A percentile compares a stretch with the other conserved stretches of the same genome.
phyloP scores from a whole-genome alignment of 371 early-diverging fungal genomes.

The Rhizopus microsporus region DNA sequence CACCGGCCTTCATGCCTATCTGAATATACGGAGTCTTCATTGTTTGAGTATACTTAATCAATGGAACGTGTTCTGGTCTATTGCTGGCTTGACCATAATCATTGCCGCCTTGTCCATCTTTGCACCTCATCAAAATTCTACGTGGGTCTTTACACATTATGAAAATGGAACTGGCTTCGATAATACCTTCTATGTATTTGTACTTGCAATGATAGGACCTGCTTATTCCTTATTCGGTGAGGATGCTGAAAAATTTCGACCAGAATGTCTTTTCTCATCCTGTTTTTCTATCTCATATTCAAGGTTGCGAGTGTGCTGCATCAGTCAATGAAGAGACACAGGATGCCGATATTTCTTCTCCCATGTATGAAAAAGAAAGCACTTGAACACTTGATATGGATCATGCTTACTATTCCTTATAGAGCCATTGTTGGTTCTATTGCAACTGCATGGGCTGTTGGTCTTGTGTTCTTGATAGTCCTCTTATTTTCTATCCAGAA shows the following conservation, averaged over 20 bases:
- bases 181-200: slow-evolving; percentile 37
- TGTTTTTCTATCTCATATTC: not conserved
- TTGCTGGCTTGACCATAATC: slow-evolving; percentile 35
- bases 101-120: slow-evolving; percentile 23
- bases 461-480: slow-evolving; percentile 33
- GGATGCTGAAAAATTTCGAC: not conserved
- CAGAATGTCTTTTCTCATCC: not conserved
- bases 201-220: slow-evolving; percentile 47
- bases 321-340: slow-evolving; percentile 48
- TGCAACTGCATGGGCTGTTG: slow-evolving; percentile 41
- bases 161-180: slow-evolving; percentile 47
- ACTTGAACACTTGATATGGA: not conserved
- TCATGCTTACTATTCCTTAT: not conserved
- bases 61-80: slow-evolving; percentile 49
- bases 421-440: slow-evolving; percentile 48
- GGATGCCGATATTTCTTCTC: slow-evolving; percentile 43
- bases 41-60: slow-evolving; percentile 33
- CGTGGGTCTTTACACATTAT: slow-evolving; percentile 43
- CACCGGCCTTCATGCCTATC: slow-evolving; percentile 30
- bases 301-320: slow-evolving; percentile 48
- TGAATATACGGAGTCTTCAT: slow-evolving; percentile 33
- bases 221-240: slow-evolving; percentile 50
- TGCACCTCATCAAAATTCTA: slow-evolving; percentile 24
- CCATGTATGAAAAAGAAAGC: slow-evolving; percentile 20
- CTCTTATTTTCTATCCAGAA: slow-evolving; percentile 48